phyloP scores from a whole-genome alignment of 148 eudicot species.

The Rhododendron simsii region DNA sequence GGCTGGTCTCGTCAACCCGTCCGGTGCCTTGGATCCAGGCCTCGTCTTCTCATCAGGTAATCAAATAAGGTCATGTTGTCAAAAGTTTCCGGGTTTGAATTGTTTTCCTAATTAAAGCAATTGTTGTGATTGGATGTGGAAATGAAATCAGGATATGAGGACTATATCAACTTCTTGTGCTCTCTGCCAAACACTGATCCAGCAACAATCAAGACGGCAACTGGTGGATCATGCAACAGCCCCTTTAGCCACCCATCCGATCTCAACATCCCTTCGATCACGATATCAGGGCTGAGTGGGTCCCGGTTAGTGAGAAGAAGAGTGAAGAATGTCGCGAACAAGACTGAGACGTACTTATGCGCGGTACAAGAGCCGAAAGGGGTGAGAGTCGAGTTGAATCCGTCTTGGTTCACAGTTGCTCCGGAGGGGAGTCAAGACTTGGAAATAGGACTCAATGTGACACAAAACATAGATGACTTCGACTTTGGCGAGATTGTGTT shows the following conservation, averaged over 20 bases:
- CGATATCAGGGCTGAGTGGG: constrained; percentile 49
- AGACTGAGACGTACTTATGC: constrained; percentile 60
- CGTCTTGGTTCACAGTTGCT: constrained; percentile 63
- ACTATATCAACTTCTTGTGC: constrained; percentile 81
- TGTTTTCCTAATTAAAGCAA: background rate
- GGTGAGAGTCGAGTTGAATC: constrained; percentile 44
- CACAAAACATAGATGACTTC: constrained; percentile 36
- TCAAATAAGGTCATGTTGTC: background rate
- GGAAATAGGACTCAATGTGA: constrained; percentile 55
- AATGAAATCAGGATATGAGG: constrained; percentile 51
- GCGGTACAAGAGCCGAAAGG: constrained; percentile 59
- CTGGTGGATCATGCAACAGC: constrained; percentile 72
- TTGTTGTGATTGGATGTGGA: too few species aligned
- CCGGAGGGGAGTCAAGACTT: constrained; percentile 47
- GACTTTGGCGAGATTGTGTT: constrained; percentile 79
- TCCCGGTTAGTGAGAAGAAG: constrained; percentile 34
- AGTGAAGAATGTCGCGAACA: constrained; percentile 49
- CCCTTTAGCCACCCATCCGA: constrained; percentile 59
- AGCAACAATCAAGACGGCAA: constrained; percentile 44
- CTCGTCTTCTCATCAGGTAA: constrained; percentile 59
- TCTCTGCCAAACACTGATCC: constrained; percentile 58
- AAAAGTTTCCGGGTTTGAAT: background rate
- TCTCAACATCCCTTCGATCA: constrained; percentile 84
- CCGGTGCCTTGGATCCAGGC: constrained; percentile 70
- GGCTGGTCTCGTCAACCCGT: constrained; percentile 67